phyloP scores from a whole-genome alignment of 2,329 filamentous ascomycete species.

The Exophiala sideris region DNA sequence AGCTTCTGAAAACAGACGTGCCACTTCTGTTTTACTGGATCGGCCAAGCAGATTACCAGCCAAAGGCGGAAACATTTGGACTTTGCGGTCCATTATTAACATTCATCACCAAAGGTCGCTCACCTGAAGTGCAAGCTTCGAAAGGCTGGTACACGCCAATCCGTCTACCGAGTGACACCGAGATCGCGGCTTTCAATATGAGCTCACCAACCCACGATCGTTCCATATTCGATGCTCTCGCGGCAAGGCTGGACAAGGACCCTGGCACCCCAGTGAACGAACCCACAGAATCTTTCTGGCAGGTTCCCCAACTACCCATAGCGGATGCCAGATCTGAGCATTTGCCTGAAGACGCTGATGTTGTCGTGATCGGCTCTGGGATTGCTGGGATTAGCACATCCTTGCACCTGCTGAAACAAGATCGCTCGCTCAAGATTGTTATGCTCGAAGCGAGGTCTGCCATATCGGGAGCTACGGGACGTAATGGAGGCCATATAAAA shows the following conservation, averaged over 20 bases:
- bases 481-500: conserved; percentile 38
- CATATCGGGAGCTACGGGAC: conserved; percentile 38
- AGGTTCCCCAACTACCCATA: conserved; percentile 30
- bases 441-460: conserved; percentile 37
- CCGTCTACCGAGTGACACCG: background rate
- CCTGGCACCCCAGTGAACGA: conserved; percentile 37
- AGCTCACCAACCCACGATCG: background rate
- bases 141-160: background rate
- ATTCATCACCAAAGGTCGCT: too few species aligned
- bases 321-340: conserved; percentile 19
- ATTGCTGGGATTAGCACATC: conserved; percentile 36
- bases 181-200: background rate
- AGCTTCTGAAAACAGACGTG: too few species aligned
- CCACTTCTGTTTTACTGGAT: too few species aligned
- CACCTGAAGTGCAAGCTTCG: too few species aligned
- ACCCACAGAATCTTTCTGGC: conserved; percentile 38
- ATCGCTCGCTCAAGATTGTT: conserved; percentile 30
- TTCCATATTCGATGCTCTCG: conserved; percentile 10
- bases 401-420: conserved; percentile 32
- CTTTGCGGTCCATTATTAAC: too few species aligned
- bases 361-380: conserved; percentile 37
- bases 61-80: too few species aligned
- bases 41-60: too few species aligned
- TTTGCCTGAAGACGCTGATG: conserved; percentile 30
- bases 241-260: conserved; percentile 27